Conservation (phyloP, 1,284 basidiomycete genomes). For the Sphagnurus paluster region DNA sequence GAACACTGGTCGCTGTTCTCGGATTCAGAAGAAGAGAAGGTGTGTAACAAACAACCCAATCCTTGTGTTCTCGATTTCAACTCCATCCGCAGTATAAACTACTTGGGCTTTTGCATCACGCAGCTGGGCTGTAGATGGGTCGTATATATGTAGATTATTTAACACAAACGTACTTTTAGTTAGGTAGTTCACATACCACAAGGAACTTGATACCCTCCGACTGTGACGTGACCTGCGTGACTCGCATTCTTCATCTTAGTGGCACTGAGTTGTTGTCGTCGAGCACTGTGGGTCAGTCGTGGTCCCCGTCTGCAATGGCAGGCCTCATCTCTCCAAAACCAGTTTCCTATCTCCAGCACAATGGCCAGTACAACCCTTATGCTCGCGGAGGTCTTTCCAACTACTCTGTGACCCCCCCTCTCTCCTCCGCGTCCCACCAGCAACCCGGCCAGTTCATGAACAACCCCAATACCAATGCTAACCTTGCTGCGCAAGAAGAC, state of each 20-base stretch:
- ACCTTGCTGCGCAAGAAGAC: slow-evolving; percentile 59
- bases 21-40: slow-evolving; percentile 72
- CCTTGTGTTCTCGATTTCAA: neutral
- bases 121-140: slow-evolving; percentile 35
- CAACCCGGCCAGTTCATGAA: slow-evolving; percentile 44
- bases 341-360: slow-evolving; percentile 62
- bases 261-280: slow-evolving; percentile 3
- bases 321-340: slow-evolving; percentile 60
- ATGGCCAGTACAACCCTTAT: slow-evolving; percentile 50
- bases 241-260: slow-evolving; percentile 9
- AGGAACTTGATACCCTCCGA: slow-evolving; percentile 15
- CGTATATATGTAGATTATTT: slow-evolving; percentile 7
- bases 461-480: slow-evolving; percentile 23
- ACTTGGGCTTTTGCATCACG: slow-evolving; percentile 42
- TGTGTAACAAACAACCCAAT: slow-evolving; percentile 22
- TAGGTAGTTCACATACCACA: slow-evolving; percentile 2
- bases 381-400: slow-evolving; percentile 35
- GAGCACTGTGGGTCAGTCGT: slow-evolving; percentile 14
- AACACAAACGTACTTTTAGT: neutral
- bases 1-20: slow-evolving; percentile 61
- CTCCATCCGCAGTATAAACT: slow-evolving; percentile 35
- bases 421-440: slow-evolving; percentile 44
- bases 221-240: slow-evolving; percentile 17
- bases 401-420: slow-evolving; percentile 55
- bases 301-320: slow-evolving; percentile 47